Evolutionary conservation across 345 rosid genomes (phyloP).

Genomic region (Hirschfeldia incana): DNA sequence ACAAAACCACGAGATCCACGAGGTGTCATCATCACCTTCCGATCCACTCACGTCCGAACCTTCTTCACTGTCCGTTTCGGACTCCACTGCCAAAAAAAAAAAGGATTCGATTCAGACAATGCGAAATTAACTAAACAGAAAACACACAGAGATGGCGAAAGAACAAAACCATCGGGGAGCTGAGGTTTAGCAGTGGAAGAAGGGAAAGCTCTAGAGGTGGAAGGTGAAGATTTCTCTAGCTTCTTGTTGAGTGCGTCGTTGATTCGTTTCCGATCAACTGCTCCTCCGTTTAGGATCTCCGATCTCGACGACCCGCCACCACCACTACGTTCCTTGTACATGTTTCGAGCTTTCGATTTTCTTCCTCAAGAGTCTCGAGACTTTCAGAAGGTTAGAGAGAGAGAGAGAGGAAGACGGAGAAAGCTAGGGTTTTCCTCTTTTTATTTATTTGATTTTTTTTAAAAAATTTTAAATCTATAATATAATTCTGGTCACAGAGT

Average conservation of each 20-base stretch:
- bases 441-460: background rate
- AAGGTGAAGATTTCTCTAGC: constrained; percentile 44
- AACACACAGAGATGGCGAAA: background rate
- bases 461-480: background rate
- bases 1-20: constrained; percentile 99
- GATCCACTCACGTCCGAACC: constrained; percentile 95
- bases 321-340: constrained; percentile 48
- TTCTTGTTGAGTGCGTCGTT: constrained; percentile 87
- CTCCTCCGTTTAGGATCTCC: constrained; percentile 38
- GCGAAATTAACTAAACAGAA: background rate
- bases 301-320: constrained; percentile 34
- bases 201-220: background rate
- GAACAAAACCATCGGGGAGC: constrained; percentile 33
- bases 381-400: constrained; percentile 13
- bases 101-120: background rate
- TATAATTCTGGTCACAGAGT: constrained; percentile 20
- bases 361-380: constrained; percentile 20
- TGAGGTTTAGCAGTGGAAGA: constrained; percentile 68
- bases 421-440: constrained; percentile 46
- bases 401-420: constrained; percentile 39
- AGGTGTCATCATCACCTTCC: constrained; percentile 83
- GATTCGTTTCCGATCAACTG: constrained; percentile 83
- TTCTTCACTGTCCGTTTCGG: constrained; percentile 86
- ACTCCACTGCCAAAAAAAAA: constrained; percentile 53
- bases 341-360: constrained; percentile 29